Base-by-base conservation (phyloP, 2,329 filamentous ascomycete genomes). In the Epicoccum sorghinum region DNA sequence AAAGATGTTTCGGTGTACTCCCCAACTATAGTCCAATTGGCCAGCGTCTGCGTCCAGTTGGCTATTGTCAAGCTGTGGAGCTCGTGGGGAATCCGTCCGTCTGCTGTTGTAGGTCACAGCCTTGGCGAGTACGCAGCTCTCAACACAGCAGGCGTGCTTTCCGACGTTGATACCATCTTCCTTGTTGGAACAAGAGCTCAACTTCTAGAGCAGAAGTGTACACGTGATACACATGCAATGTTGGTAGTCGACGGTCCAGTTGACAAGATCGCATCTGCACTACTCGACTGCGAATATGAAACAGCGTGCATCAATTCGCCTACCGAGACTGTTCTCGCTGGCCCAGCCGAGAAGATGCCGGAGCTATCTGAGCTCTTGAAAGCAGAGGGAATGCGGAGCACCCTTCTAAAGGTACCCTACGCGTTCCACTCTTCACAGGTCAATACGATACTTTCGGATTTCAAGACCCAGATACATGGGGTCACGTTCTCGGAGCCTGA, bases 51-150 rank as follows among this genome's bases (percentile, higher is more conserved):
- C 10, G 4, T 8, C 12, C 37, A 39, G 18, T 9, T 39, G 10
- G 37, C 37, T 5, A 24, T 39, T 8, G 37, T 24, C 32, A 33
- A 24, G 37, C 37, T 39, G 12, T 39, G 37, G 37, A 24, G 10
- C 7, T 12, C 32, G 5, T 33, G 32, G 27, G 59, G 54, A 13
- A 41, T 66, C 0, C 39, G 41, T 2, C 59, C 63, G 2, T 18
- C 27, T 6, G 14, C 41, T 1, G 58, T 66, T 4, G 44, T 67
- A 2, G 66, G 67, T 7, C 67, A 68, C 40, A 64, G 67, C 44
- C 61, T 78, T 4, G 76, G 75, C 12, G 74, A 77, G 48, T 78
- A 76, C 48, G 71, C 73, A 2, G 76, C 75, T 0, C 45, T 78
- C 2, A 49, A 66, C 41, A 59, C 64, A 4, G 68, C 74, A 14